A percentile compares a stretch with the other conserved stretches of the same genome.
phyloP scores from a whole-genome alignment of 192 early-diverging fungal species.

The Thamnidium elegans region DNA sequence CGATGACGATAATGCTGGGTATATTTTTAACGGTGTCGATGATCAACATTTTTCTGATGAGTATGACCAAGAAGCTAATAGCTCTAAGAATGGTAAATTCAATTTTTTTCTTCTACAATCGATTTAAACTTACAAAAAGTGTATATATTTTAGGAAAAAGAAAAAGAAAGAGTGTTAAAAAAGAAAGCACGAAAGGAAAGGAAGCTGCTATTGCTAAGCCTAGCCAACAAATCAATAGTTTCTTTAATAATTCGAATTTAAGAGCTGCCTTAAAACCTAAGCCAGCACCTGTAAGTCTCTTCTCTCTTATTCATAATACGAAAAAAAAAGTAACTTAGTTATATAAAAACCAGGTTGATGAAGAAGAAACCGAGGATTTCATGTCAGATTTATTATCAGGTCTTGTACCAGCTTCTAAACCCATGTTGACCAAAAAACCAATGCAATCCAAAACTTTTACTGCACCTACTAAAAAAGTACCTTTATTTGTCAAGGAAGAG shows the following conservation, averaged over 20 bases:
- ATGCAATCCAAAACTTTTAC: neutral
- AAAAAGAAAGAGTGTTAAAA: constrained; percentile 28
- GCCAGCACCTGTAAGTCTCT: neutral
- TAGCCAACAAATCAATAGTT: constrained; percentile 5
- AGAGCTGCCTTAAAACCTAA: neutral
- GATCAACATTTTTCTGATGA: constrained; percentile 46
- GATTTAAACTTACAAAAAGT: neutral
- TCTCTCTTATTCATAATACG: too few relatives aligned
- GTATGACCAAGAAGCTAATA: constrained; percentile 38
- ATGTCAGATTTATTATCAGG: constrained; percentile 23
- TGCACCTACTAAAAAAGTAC: neutral
- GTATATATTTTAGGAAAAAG: constrained; percentile 16
- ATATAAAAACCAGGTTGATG: constrained; percentile 10
- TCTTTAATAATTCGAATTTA: constrained; percentile 18
- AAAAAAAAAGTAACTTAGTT: neutral
- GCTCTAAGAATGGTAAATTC: neutral
- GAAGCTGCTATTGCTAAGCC: neutral
- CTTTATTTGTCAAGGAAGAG: neutral
- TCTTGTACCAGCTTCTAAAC: constrained; percentile 11
- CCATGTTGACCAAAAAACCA: neutral
- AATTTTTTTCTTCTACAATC: neutral
- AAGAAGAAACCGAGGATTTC: constrained; percentile 30
- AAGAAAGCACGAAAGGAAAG: constrained; percentile 3
- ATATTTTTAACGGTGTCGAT: constrained; percentile 56
- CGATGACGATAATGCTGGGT: constrained; percentile 67